Evolutionary conservation across 257 asterid genomes (phyloP).

Genomic region (Rauvolfia tetraphylla): DNA sequence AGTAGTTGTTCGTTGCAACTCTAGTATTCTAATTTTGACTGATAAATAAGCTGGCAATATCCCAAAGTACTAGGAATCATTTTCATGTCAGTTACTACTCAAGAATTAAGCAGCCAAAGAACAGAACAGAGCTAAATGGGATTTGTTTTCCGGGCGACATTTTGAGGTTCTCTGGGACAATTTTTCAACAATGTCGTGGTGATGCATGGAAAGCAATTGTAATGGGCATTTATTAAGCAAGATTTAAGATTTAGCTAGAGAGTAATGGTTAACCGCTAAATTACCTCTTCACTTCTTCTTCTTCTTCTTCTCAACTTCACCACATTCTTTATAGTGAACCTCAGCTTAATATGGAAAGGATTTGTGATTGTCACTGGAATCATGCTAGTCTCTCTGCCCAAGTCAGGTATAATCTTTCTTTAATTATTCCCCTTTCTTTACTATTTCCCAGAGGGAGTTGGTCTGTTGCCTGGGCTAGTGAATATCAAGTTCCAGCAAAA

Average conservation of each 20-base stretch:
- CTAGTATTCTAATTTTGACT: no score
- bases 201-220: neutral
- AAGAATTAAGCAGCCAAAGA: no score
- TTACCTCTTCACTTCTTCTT: neutral
- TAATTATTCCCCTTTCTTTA: neutral
- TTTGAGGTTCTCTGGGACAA: no score
- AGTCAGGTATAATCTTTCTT: neutral
- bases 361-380: neutral
- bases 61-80: no score
- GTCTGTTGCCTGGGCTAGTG: neutral
- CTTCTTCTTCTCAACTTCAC: neutral
- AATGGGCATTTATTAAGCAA: neutral
- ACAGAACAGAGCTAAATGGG: no score
- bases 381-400: neutral
- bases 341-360: neutral
- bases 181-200: neutral
- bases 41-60: no score
- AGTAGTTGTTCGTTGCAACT: no score
- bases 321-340: neutral
- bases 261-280: neutral
- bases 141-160: neutral
- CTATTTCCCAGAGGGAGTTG: neutral
- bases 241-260: neutral
- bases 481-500: neutral
- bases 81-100: no score